These are phyloP conservation scores for Penicillium cosmopolitanum DNA, from an alignment of 495 filamentous ascomycete genomes.

Conservation along the genomic window DNA sequence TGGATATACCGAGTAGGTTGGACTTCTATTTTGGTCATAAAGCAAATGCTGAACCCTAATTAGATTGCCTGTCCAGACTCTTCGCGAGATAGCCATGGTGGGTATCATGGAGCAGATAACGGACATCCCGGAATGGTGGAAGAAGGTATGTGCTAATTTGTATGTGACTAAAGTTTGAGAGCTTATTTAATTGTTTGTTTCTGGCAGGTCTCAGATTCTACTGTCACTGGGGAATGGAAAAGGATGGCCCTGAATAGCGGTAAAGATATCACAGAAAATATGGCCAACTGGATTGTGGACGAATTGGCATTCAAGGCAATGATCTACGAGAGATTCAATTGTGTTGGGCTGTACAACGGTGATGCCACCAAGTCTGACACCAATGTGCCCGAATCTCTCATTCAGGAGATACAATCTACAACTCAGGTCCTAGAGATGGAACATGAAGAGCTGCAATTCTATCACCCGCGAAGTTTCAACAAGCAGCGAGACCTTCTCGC, in stretches of 20 bases:
- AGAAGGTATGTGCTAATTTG: conserved; percentile 41
- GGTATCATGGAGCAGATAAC: conserved; percentile 44
- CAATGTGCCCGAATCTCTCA: conserved; percentile 31
- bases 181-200: not conserved
- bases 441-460: conserved; percentile 21
- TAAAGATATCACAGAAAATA: conserved; percentile 44
- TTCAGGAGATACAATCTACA: conserved; percentile 35
- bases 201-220: conserved; percentile 44
- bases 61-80: conserved; percentile 40
- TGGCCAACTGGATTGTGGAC: conserved; percentile 56
- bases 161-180: not conserved
- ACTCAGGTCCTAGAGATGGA: conserved; percentile 24
- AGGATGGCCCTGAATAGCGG: conserved; percentile 32
- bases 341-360: conserved; percentile 40
- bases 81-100: conserved; percentile 45
- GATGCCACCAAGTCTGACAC: conserved; percentile 47
- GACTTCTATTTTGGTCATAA: not conserved
- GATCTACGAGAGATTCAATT: conserved; percentile 34
- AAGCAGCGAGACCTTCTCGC: conserved; percentile 42
- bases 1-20: conserved; percentile 37
- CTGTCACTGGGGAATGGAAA: conserved; percentile 42
- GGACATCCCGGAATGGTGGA: conserved; percentile 55
- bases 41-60: conserved; percentile 1
- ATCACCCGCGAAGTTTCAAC: conserved; percentile 23
- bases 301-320: conserved; percentile 55